Percentiles rank a stretch among this genome's conserved stretches.
These are phyloP conservation scores for Corrigiola litoralis DNA, from an alignment of 179 eudicot genomes.

Conservation along the genomic window DNA sequence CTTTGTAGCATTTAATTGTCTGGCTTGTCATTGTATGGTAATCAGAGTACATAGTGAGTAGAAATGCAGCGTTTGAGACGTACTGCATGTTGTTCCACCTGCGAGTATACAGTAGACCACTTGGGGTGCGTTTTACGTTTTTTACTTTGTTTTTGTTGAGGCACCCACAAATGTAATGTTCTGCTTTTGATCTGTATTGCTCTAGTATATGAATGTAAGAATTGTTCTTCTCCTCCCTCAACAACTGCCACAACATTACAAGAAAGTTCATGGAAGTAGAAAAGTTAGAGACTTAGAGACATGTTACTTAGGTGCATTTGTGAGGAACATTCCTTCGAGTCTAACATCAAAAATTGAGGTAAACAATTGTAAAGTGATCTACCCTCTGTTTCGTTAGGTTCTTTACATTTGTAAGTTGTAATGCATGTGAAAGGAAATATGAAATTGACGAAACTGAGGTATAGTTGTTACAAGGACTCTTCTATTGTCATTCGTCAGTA, in stretches of 20 bases:
- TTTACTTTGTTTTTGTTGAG: constrained; percentile 44
- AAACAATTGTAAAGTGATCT: no score
- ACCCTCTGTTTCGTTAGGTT: no score
- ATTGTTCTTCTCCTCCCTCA: constrained; percentile 23
- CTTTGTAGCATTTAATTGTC: constrained; percentile 33
- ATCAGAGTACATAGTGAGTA: constrained; percentile 56
- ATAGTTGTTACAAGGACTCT: no score
- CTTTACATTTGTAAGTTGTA: no score
- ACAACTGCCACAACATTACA: constrained; percentile 31
- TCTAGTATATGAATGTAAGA: constrained; percentile 21
- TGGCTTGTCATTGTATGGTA: constrained; percentile 32
- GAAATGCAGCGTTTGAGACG: constrained; percentile 48
- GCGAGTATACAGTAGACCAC: constrained; percentile 54
- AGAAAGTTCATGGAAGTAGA: no score
- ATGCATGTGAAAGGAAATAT: no score
- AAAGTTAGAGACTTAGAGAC: neutral
- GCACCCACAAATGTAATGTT: constrained; percentile 56
- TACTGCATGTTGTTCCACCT: constrained; percentile 84
- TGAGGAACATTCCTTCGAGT: no score
- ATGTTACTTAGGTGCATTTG: no score
- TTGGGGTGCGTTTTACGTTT: constrained; percentile 58
- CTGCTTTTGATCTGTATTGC: constrained; percentile 53
- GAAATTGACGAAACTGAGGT: no score
- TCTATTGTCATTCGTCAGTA: no score
- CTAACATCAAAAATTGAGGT: no score